These are phyloP conservation scores for Vitis hybrid DNA, from an alignment of 177 flowering plant species.

Conservation along the genomic window DNA sequence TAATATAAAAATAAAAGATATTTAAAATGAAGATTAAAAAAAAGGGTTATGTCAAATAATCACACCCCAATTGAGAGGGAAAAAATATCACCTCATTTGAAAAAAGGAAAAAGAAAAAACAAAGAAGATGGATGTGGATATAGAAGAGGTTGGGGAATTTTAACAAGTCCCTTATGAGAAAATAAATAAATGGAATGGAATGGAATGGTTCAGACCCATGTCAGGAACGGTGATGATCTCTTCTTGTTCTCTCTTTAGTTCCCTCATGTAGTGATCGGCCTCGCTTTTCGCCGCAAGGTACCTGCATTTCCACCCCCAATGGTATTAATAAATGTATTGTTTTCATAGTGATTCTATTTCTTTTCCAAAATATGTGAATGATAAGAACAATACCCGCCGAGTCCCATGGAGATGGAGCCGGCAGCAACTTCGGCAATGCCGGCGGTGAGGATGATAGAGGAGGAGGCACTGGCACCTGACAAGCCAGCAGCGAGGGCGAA, in stretches of 20 bases:
- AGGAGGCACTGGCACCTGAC: conserved; percentile 62
- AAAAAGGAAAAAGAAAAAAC: too few relatives aligned
- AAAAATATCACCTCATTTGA: too few relatives aligned
- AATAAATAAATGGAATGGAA: too few relatives aligned
- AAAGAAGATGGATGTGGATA: too few relatives aligned
- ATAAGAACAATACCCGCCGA: conserved; percentile 25
- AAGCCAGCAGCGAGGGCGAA: conserved; percentile 36
- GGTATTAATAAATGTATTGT: neutral
- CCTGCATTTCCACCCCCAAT: conserved; percentile 28
- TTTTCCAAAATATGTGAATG: neutral
- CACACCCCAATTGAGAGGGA: too few relatives aligned
- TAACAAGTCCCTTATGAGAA: too few relatives aligned
- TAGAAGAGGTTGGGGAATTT: too few relatives aligned
- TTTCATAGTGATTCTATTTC: neutral
- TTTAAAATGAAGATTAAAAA: too few relatives aligned
- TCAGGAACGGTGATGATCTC: conserved; percentile 84
- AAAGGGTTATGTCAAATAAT: too few relatives aligned
- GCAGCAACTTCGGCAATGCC: conserved; percentile 76
- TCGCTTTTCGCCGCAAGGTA: conserved; percentile 94
- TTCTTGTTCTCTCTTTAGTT: conserved; percentile 80
- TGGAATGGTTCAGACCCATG: conserved; percentile 39
- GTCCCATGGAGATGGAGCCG: conserved; percentile 83
- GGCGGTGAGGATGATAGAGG: conserved; percentile 66
- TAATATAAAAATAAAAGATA: too few relatives aligned
- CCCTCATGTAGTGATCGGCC: conserved; percentile 83